Conservation (phyloP, 805 yeast species). For the Pichia sporocuriosa region DNA sequence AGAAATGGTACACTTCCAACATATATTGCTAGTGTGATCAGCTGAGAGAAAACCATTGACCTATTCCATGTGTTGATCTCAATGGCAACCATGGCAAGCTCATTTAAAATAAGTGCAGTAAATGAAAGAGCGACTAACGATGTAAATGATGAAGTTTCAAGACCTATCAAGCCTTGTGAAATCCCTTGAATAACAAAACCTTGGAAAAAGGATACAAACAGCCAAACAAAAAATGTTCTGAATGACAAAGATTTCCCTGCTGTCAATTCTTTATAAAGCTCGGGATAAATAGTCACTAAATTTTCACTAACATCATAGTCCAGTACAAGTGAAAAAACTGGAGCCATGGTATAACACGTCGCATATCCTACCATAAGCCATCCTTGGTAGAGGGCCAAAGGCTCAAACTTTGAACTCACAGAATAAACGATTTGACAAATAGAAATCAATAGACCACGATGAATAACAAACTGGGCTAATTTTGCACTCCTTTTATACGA, state of each 20-base stretch:
- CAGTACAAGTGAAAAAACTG: constrained; percentile 86
- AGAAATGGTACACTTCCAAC: constrained; percentile 77
- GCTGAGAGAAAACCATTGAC: constrained; percentile 64
- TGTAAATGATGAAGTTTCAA: constrained; percentile 46
- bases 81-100: constrained; percentile 86
- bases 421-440: constrained; percentile 94
- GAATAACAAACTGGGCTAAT: constrained; percentile 91
- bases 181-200: constrained; percentile 80
- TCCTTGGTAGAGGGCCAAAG: constrained; percentile 90
- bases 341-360: constrained; percentile 95
- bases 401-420: constrained; percentile 80
- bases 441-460: constrained; percentile 88
- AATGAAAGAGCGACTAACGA: constrained; percentile 84
- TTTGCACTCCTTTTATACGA: constrained; percentile 95
- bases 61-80: constrained; percentile 90
- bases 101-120: constrained; percentile 73
- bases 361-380: constrained; percentile 99
- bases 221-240: constrained; percentile 88
- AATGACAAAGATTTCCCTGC: constrained; percentile 82
- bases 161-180: constrained; percentile 69
- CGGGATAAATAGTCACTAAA: constrained; percentile 87
- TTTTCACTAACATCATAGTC: constrained; percentile 90
- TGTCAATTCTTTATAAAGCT: constrained; percentile 85
- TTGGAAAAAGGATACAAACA: constrained; percentile 80
- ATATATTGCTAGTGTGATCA: constrained; percentile 61